These are phyloP conservation scores for Paxillus involutus DNA, from an alignment of 768 basidiomycete species.

Conservation along the genomic window DNA sequence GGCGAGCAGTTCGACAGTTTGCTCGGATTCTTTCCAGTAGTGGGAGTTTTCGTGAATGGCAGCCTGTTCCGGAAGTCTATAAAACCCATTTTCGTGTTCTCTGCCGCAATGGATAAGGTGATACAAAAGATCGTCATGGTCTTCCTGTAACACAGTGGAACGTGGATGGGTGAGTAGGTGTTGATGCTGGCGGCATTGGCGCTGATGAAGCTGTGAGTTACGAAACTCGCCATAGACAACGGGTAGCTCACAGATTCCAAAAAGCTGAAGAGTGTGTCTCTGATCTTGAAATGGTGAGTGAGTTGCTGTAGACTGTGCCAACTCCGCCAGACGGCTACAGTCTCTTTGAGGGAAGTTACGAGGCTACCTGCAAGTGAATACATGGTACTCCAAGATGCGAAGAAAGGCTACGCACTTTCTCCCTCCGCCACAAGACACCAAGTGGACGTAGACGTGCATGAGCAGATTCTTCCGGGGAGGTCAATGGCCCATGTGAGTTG, in stretches of 20 bases:
- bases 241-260: slow-evolving; percentile 8
- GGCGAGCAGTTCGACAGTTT: slow-evolving; percentile 24
- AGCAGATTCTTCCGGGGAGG: slow-evolving; percentile 20
- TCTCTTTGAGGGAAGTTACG: slow-evolving; percentile 1
- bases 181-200: slow-evolving; percentile 12
- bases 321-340: slow-evolving; percentile 8
- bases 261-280: slow-evolving; percentile 6
- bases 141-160: slow-evolving; percentile 5
- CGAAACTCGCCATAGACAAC: neutral
- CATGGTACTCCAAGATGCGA: neutral
- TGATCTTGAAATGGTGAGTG: slow-evolving; percentile 14
- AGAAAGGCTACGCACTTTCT: slow-evolving; percentile 1
- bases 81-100: slow-evolving; percentile 12
- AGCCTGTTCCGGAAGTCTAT: neutral
- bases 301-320: slow-evolving; percentile 21
- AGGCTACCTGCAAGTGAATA: neutral
- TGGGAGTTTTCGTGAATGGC: neutral
- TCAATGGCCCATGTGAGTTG: slow-evolving; percentile 3
- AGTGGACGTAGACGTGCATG: slow-evolving; percentile 22
- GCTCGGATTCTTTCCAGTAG: slow-evolving; percentile 10
- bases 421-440: slow-evolving; percentile 14
- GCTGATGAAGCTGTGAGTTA: slow-evolving; percentile 7
- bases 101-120: slow-evolving; percentile 20
- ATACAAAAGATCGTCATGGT: slow-evolving; percentile 14
- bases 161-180: neutral